Evolutionary conservation across 2,329 filamentous ascomycete genomes (phyloP).

Genomic region (Cordyceps pruinosa): DNA sequence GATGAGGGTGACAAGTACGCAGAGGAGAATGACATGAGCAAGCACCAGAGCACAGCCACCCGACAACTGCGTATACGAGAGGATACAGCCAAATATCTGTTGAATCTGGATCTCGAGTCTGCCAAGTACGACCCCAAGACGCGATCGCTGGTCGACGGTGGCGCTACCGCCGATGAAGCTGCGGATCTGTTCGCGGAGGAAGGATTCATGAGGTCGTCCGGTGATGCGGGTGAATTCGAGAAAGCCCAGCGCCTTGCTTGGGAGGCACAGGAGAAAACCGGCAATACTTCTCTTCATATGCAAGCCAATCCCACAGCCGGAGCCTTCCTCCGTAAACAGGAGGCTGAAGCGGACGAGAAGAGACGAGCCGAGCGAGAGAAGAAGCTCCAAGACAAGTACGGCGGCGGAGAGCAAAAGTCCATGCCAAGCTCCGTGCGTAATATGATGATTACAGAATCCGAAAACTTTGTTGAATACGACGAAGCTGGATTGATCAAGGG

Average conservation of each 20-base stretch:
- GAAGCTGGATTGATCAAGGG: constrained; percentile 85
- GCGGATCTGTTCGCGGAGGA: constrained; percentile 85
- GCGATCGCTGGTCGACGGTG: constrained; percentile 78
- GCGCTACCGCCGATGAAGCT: constrained; percentile 71
- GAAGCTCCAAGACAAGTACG: constrained; percentile 74
- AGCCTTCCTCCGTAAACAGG: constrained; percentile 74
- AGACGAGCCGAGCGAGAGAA: constrained; percentile 63
- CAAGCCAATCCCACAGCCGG: constrained; percentile 96
- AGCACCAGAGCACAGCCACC: constrained; percentile 84
- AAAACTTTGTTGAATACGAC: constrained; percentile 90
- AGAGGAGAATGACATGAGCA: constrained; percentile 93
- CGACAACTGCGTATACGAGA: constrained; percentile 87
- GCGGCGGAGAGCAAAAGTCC: constrained; percentile 51
- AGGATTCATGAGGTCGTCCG: constrained; percentile 80
- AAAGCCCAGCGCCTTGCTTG: constrained; percentile 84
- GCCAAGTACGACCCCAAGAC: constrained; percentile 98
- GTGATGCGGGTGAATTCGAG: constrained; percentile 90
- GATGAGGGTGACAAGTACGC: constrained; percentile 71
- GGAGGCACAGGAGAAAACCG: constrained; percentile 83
- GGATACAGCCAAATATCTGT: constrained; percentile 92
- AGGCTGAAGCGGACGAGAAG: constrained; percentile 63
- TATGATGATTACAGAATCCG: constrained; percentile 68
- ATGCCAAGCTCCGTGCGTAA: constrained; percentile 57
- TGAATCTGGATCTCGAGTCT: constrained; percentile 92
- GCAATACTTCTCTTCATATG: constrained; percentile 75